Percentiles rank a stretch among this genome's conserved stretches.
Evolutionary conservation across 169 alveolate genomes (phyloP).

Genomic region (Cryptosporidium sp.): DNA sequence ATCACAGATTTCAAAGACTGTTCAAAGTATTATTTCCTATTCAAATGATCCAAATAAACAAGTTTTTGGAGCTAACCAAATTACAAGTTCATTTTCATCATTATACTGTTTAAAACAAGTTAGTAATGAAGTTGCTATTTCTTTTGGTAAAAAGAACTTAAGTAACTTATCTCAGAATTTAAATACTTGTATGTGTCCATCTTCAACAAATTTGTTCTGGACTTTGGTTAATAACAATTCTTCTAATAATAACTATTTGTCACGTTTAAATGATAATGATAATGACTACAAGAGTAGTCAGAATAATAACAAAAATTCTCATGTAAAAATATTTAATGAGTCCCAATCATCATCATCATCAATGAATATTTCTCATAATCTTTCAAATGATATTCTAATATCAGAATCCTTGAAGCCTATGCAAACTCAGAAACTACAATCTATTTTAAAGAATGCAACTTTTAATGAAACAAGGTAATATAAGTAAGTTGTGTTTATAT

Average conservation of each 20-base stretch:
- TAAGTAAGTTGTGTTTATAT: neutral
- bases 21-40: conserved; percentile 26
- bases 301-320: neutral
- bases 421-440: conserved; percentile 66
- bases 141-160: conserved; percentile 4
- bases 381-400: neutral
- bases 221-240: neutral
- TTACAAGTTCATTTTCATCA: conserved; percentile 19
- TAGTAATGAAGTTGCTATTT: neutral
- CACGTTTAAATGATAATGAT: neutral
- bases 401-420: conserved; percentile 33
- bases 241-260: neutral
- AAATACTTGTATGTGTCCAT: conserved; percentile 71
- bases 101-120: conserved; percentile 12
- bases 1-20: conserved; percentile 13
- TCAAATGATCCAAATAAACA: neutral
- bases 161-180: conserved; percentile 5
- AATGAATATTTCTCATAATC: neutral
- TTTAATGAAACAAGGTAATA: neutral
- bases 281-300: neutral
- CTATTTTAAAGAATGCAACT: conserved; percentile 18
- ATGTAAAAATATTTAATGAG: neutral
- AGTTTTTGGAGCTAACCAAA: neutral
- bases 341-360: neutral
- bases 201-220: conserved; percentile 30